phyloP scores from a whole-genome alignment of 345 rosid genomes.

The Populus nigra region DNA sequence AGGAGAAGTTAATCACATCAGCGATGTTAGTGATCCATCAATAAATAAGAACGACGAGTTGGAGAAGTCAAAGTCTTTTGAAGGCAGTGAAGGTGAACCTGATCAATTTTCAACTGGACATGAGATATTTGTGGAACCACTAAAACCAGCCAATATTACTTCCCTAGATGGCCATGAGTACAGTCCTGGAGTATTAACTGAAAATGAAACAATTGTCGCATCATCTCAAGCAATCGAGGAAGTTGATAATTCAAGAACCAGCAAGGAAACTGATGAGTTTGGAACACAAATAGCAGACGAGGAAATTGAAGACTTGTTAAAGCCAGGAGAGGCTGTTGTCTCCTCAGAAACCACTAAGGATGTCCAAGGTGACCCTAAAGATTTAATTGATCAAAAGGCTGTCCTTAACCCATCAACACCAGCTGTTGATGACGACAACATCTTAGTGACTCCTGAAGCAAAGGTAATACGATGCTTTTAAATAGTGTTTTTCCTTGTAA shows the following conservation, averaged over 20 bases:
- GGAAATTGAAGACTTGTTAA: background rate
- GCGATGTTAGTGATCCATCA: background rate
- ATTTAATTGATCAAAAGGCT: slow-evolving; percentile 10
- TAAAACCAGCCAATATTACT: background rate
- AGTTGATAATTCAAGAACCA: background rate
- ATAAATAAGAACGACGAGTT: background rate
- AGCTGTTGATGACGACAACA: slow-evolving; percentile 3
- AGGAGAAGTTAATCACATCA: slow-evolving; percentile 5
- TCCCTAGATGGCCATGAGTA: background rate
- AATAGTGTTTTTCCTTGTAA: background rate
- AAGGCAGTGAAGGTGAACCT: slow-evolving; percentile 6
- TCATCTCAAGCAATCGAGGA: slow-evolving; percentile 1
- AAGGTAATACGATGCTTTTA: slow-evolving; percentile 25
- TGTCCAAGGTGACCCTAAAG: slow-evolving; percentile 15
- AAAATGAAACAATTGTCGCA: slow-evolving; percentile 7
- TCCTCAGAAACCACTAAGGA: background rate
- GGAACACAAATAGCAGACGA: background rate
- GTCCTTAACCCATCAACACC: slow-evolving; percentile 14
- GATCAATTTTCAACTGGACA: slow-evolving; percentile 5
- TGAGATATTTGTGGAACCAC: background rate
- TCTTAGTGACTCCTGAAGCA: slow-evolving; percentile 11
- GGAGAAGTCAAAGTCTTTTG: slow-evolving; percentile 1
- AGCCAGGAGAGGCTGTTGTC: background rate
- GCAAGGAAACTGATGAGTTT: background rate
- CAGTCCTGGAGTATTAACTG: background rate